Base-by-base conservation (phyloP, 106 monocot species). In the Platanthera zijinensis region DNA sequence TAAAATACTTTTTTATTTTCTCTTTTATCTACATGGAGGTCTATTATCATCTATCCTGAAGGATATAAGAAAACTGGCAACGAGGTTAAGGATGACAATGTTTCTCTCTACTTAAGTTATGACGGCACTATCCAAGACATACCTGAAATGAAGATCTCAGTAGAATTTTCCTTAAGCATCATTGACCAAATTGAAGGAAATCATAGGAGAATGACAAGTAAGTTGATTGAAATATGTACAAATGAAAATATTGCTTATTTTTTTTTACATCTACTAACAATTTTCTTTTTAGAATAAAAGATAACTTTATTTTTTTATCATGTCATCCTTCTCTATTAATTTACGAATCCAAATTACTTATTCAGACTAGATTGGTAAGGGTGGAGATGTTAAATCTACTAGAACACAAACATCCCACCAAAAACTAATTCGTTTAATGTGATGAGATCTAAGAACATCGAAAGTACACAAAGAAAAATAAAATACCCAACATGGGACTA, bases 181-280 rank as follows among this genome's bases (percentile, higher is more conserved):
- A 71, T 71, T 71, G 71, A 71, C n/a, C 71, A 71, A 71, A 71
- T 71, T 71, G 71, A 49, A 48, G 49, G 71, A 50, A 71, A 71
- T 17, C 71, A 71, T 32, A 71, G 50, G 49, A 71, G 48, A 71
- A 48, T 1, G 7, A 71, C 47, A n/a, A 49, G 71, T 71, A 71
- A 50, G 71, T 50, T 13, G 45, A 45, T 21, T 63, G 19, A 21
- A 25, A 63, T 25, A 19, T 63, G 8, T 63, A 56, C n/a, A 56
- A 21, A 63, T 62, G 19, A 8, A 21, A 8, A 53, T 3, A 13
- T 53, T 10, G 39, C 39, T 39, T 39, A 39, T 39, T 39, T 39
- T 1, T 39, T 39, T 39, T 39, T 39, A 3, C 39, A 39, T 39
- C 39, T 39, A 39, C 3, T 0, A 39, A 39, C 39, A 39, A 39